These are phyloP conservation scores for Agrocybe pediades DNA, from an alignment of 768 basidiomycete species.

Conservation along the genomic window DNA sequence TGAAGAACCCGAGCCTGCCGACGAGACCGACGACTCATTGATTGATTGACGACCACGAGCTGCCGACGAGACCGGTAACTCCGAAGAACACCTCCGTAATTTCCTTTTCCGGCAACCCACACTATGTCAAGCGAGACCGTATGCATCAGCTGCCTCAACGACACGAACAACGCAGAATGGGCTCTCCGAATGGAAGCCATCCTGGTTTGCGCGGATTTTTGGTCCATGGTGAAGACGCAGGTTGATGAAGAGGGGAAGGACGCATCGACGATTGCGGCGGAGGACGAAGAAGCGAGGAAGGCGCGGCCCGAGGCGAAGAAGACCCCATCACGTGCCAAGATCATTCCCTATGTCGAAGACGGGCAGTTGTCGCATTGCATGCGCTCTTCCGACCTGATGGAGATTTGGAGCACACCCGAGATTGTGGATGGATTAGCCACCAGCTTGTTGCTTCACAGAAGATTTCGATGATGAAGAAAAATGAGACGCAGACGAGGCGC, in stretches of 20 bases:
- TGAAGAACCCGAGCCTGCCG: not conserved
- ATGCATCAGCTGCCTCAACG: constrained; percentile 18
- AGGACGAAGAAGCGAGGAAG: not conserved
- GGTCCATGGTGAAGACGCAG: constrained; percentile 9
- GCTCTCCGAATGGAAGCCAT: constrained; percentile 23
- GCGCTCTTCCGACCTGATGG: constrained; percentile 20
- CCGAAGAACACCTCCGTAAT: not conserved
- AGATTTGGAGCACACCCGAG: constrained; percentile 23
- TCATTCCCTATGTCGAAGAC: constrained; percentile 26
- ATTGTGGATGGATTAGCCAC: constrained; percentile 26
- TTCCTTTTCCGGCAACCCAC: not conserved
- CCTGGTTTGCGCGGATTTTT: constrained; percentile 16
- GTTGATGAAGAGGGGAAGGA: not conserved
- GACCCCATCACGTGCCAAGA: constrained; percentile 24
- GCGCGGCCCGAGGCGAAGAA: constrained; percentile 19
- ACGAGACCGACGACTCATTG: not conserved
- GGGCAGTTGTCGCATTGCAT: constrained; percentile 26
- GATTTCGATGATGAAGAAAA: constrained; percentile 25
- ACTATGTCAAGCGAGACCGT: not conserved
- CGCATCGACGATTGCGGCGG: not conserved
- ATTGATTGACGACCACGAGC: not conserved
- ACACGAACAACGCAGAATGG: constrained; percentile 26
- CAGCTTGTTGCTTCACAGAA: constrained; percentile 10
- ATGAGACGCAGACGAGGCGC: constrained; percentile 11
- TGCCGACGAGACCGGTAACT: not conserved